phyloP scores from a whole-genome alignment of 1,284 basidiomycete genomes.

The Sanguinoderma infundibulare region DNA sequence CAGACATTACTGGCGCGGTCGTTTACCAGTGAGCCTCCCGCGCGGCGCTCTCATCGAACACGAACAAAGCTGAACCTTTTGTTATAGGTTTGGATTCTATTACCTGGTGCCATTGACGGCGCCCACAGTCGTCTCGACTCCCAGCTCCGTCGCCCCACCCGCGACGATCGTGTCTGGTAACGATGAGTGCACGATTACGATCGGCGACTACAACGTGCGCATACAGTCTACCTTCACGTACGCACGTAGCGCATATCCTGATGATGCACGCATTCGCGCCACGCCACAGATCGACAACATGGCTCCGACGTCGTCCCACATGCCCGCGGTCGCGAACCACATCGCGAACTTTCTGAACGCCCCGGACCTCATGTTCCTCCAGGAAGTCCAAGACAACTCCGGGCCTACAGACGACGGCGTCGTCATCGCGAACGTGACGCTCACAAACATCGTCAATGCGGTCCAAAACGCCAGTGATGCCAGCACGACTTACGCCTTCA shows the following conservation, averaged over 20 bases:
- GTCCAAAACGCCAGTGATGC: constrained; percentile 44
- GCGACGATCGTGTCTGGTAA: constrained; percentile 48
- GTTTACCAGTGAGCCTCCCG: constrained; percentile 48
- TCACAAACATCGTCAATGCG: constrained; percentile 53
- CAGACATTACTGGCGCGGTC: constrained; percentile 61
- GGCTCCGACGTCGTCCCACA: constrained; percentile 49
- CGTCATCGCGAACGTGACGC: constrained; percentile 56
- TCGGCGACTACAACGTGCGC: constrained; percentile 64
- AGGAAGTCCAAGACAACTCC: constrained; percentile 69
- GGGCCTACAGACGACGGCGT: constrained; percentile 58
- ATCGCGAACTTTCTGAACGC: constrained; percentile 53
- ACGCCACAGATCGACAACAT: constrained; percentile 60
- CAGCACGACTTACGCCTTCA: constrained; percentile 47
- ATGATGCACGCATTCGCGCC: not conserved
- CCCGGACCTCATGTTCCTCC: constrained; percentile 65
- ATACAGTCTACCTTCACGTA: not conserved
- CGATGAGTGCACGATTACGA: constrained; percentile 40
- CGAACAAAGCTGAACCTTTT: not conserved
- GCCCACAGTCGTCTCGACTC: constrained; percentile 48
- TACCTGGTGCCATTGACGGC: constrained; percentile 60
- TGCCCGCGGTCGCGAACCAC: constrained; percentile 54
- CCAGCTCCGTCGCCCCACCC: constrained; percentile 41
- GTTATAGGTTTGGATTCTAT: constrained; percentile 50
- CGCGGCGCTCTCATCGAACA: not conserved
- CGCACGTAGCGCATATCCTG: not conserved